phyloP scores from a whole-genome alignment of 768 basidiomycete species.

The Boletellus emodensis region DNA sequence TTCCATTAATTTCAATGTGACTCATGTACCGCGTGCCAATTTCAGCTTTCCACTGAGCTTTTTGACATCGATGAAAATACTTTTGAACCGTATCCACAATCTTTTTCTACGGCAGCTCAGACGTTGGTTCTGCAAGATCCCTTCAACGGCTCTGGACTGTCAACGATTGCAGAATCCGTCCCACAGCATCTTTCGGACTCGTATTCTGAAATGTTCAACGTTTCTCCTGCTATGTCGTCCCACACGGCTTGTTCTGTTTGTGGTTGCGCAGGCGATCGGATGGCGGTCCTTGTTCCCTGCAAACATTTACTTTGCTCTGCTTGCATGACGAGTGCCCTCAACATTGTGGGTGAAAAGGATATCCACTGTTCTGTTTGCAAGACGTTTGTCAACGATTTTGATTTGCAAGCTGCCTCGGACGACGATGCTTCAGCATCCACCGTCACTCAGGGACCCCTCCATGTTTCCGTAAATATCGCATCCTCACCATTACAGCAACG shows the following conservation, averaged over 20 bases:
- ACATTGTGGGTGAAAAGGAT: slow-evolving; percentile 87
- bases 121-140: slow-evolving; percentile 40
- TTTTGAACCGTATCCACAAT: slow-evolving; percentile 46
- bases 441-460: slow-evolving; percentile 9
- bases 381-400: slow-evolving; percentile 64
- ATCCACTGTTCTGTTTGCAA: slow-evolving; percentile 84
- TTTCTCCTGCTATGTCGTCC: slow-evolving; percentile 8
- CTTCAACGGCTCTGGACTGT: slow-evolving; percentile 36
- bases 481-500: slow-evolving; percentile 25
- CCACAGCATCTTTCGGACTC: slow-evolving; percentile 22
- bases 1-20: slow-evolving; percentile 12
- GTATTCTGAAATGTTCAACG: slow-evolving; percentile 23
- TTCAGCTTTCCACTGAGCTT: slow-evolving; percentile 48
- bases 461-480: slow-evolving; percentile 10
- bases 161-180: slow-evolving; percentile 30
- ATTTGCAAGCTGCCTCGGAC: slow-evolving; percentile 36
- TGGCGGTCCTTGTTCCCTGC: slow-evolving; percentile 74
- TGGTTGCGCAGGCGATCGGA: slow-evolving; percentile 40
- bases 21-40: slow-evolving; percentile 12
- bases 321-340: slow-evolving; percentile 81
- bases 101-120: slow-evolving; percentile 31
- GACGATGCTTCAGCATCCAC: slow-evolving; percentile 23
- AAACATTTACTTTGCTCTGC: slow-evolving; percentile 71
- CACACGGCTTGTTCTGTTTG: slow-evolving; percentile 59
- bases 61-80: slow-evolving; percentile 77